Conservation (phyloP, 371 early-diverging fungal genomes). For the Apophysomyces trapeziformis region DNA sequence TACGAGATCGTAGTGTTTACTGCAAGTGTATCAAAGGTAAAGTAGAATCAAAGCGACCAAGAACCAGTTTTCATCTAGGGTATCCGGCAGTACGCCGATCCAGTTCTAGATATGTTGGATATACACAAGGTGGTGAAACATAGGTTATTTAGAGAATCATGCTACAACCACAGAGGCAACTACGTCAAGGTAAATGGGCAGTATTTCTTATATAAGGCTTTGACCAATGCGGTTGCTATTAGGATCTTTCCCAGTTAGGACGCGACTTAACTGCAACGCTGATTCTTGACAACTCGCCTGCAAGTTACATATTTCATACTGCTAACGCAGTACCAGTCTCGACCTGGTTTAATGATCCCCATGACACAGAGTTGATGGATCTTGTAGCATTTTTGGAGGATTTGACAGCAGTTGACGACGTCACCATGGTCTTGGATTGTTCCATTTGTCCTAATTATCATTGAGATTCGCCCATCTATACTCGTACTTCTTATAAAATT, state of each 20-base stretch:
- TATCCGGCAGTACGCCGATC: conserved; percentile 84
- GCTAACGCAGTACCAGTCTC: conserved; percentile 94
- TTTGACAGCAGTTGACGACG: conserved; percentile 33
- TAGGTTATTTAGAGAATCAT: conserved; percentile 91
- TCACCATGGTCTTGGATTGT: conserved; percentile 29
- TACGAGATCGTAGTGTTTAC: conserved; percentile 96
- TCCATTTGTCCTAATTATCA: conserved; percentile 15
- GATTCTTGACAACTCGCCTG: conserved; percentile 89
- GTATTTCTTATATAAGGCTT: background rate
- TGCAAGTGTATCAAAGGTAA: conserved; percentile 88
- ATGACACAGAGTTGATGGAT: conserved; percentile 91
- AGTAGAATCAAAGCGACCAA: background rate
- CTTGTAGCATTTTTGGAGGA: conserved; percentile 87
- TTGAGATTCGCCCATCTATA: background rate
- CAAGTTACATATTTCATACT: conserved; percentile 93
- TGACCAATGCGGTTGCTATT: background rate
- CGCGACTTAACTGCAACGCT: conserved; percentile 75
- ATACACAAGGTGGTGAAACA: conserved; percentile 78
- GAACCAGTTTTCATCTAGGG: background rate
- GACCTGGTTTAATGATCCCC: conserved; percentile 95
- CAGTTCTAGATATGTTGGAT: conserved; percentile 92
- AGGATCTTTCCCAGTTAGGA: conserved; percentile 81
- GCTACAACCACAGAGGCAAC: conserved; percentile 88
- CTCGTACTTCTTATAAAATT: background rate
- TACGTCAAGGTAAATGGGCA: conserved; percentile 81